These are phyloP conservation scores for Mycosarcoma maydis DNA, from an alignment of 1,284 basidiomycete species.

Conservation along the genomic window DNA sequence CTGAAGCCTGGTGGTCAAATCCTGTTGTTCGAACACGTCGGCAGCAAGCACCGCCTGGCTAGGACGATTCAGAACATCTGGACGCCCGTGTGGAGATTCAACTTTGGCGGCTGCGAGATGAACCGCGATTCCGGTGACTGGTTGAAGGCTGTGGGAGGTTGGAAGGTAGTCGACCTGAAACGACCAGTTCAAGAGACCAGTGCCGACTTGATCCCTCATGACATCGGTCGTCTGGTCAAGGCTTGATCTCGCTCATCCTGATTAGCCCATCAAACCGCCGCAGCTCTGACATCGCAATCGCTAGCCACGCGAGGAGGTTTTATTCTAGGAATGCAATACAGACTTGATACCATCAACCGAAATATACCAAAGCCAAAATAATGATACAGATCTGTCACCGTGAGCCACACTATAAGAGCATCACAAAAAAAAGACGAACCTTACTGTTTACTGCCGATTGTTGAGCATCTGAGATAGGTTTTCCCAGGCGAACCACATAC, in stretches of 20 bases:
- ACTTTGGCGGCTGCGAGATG: constrained; percentile 45
- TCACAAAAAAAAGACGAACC: no score
- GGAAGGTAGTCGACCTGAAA: constrained; percentile 46
- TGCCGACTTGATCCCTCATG: constrained; percentile 42
- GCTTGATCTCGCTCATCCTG: constrained; percentile 18
- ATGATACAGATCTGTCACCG: constrained; percentile 10
- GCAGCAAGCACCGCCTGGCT: constrained; percentile 27
- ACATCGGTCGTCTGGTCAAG: constrained; percentile 46
- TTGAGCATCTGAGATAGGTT: constrained; percentile 55
- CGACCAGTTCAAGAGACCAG: constrained; percentile 29
- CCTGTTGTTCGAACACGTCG: constrained; percentile 57
- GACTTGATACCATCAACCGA: no score
- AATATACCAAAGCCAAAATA: no score
- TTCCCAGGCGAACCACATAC: constrained; percentile 49
- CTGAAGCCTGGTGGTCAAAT: constrained; percentile 55
- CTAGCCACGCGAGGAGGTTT: no score
- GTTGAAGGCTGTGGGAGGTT: constrained; percentile 42
- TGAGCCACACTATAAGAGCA: no score
- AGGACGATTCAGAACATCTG: constrained; percentile 35
- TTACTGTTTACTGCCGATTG: constrained; percentile 44
- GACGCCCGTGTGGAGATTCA: constrained; percentile 40
- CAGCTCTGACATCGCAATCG: no score
- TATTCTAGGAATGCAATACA: no score
- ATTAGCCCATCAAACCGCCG: no score
- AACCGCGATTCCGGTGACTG: constrained; percentile 39